Evolutionary conservation across 129 eudicot genomes (phyloP).

Genomic region (Centrapalus pauciflorus): DNA sequence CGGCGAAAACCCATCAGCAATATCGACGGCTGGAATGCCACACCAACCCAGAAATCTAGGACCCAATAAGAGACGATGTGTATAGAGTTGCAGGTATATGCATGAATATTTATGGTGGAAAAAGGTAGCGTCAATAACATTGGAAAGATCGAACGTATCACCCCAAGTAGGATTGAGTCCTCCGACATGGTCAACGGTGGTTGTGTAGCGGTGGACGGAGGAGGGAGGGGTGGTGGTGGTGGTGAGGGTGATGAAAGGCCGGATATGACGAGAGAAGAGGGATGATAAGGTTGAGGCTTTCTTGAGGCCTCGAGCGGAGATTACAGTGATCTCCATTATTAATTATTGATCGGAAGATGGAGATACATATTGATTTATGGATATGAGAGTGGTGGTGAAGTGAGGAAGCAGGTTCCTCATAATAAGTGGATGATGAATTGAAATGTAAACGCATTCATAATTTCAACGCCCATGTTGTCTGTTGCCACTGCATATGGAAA

Average conservation of each 20-base stretch:
- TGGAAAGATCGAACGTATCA: constrained; percentile 41
- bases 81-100: constrained; percentile 42
- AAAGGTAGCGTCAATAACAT: constrained; percentile 23
- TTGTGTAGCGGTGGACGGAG: constrained; percentile 31
- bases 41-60: constrained; percentile 51
- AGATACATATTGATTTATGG: constrained; percentile 6
- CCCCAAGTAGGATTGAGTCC: constrained; percentile 69
- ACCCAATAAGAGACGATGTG: constrained; percentile 37
- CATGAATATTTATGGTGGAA: constrained; percentile 19
- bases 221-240: constrained; percentile 32
- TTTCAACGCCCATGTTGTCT: constrained; percentile 2
- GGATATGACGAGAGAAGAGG: constrained; percentile 28
- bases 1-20: constrained; percentile 35
- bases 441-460: constrained; percentile 1
- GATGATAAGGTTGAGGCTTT: constrained; percentile 15
- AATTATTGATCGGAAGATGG: not conserved
- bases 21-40: constrained; percentile 44
- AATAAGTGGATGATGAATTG: constrained; percentile 7
- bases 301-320: constrained; percentile 62
- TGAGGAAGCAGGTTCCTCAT: constrained; percentile 30
- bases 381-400: constrained; percentile 25
- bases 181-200: constrained; percentile 48
- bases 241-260: constrained; percentile 49
- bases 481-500: constrained; percentile 3
- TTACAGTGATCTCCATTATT: constrained; percentile 41